A percentile compares a stretch with the other conserved stretches of the same genome.
phyloP scores from a whole-genome alignment of 2,329 filamentous ascomycete genomes.

The Phoma sp. region DNA sequence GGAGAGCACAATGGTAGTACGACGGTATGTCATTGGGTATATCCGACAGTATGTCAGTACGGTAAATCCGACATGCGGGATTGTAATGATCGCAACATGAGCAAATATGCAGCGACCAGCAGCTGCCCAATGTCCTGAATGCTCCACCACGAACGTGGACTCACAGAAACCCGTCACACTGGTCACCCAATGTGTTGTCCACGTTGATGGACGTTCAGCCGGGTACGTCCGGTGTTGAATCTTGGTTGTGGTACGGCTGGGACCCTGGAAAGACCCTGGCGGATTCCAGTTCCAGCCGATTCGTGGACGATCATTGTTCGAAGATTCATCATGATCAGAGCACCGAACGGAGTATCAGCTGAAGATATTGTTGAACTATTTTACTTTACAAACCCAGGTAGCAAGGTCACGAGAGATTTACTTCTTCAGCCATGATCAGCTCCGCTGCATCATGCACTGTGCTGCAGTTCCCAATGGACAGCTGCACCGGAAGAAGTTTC shows the following conservation, averaged over 20 bases:
- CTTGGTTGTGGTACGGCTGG: constrained; percentile 8
- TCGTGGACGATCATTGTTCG: neutral
- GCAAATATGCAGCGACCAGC: too few relatives aligned
- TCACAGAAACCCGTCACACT: neutral
- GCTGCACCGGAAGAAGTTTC: neutral
- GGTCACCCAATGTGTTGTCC: neutral
- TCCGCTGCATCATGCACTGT: neutral
- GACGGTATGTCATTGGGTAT: too few relatives aligned
- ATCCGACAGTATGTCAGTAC: too few relatives aligned
- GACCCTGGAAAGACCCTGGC: constrained; percentile 1
- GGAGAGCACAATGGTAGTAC: too few relatives aligned
- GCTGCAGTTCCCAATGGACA: neutral
- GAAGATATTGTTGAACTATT: neutral
- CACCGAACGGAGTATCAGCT: neutral
- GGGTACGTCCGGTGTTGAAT: constrained; percentile 2
- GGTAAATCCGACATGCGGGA: too few relatives aligned
- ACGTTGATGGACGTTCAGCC: neutral
- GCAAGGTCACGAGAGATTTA: neutral
- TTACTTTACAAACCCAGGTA: neutral
- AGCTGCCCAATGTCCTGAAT: too few relatives aligned
- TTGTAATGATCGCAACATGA: too few relatives aligned
- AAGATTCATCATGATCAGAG: neutral
- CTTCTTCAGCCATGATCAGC: neutral
- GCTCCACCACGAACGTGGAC: neutral
- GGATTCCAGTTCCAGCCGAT: neutral